These are phyloP conservation scores for Amesomyces nigricolor DNA, from an alignment of 2,329 filamentous ascomycete species.

Conservation along the genomic window DNA sequence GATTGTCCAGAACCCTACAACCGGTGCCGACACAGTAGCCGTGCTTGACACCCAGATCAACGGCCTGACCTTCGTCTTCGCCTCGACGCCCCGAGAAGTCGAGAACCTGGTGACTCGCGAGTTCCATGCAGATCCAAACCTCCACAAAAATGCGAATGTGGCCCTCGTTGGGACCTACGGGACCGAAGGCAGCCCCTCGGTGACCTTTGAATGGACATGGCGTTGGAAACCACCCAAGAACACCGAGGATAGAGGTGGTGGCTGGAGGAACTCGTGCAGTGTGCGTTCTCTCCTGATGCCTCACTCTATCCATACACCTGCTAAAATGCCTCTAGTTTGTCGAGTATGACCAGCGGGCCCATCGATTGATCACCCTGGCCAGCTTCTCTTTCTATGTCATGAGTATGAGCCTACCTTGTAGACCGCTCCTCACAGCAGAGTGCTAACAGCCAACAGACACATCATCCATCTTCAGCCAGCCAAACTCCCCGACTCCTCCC, in stretches of 20 bases:
- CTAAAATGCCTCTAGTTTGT: conserved; percentile 61
- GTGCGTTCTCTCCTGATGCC: conserved; percentile 41
- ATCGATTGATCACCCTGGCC: conserved; percentile 79
- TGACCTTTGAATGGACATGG: conserved; percentile 94
- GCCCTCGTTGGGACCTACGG: conserved; percentile 88
- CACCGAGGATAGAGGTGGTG: conserved; percentile 75
- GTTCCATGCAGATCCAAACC: conserved; percentile 93
- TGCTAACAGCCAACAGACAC: conserved; percentile 35
- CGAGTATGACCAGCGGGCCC: conserved; percentile 91
- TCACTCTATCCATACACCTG: conserved; percentile 1
- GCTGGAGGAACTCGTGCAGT: conserved; percentile 94
- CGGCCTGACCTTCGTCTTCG: conserved; percentile 88
- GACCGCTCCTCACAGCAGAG: not conserved
- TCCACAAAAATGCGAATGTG: conserved; percentile 96
- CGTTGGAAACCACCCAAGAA: conserved; percentile 88
- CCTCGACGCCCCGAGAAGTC: conserved; percentile 76
- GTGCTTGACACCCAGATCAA: conserved; percentile 70
- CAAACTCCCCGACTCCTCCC: conserved; percentile 64
- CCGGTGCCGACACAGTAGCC: conserved; percentile 45
- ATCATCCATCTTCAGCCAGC: conserved; percentile 44
- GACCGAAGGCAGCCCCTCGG: conserved; percentile 74
- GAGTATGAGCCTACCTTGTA: conserved; percentile 45
- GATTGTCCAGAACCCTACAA: conserved; percentile 37
- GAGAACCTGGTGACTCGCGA: conserved; percentile 92
- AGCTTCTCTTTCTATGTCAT: conserved; percentile 95